A percentile compares a stretch with the other conserved stretches of the same genome.
Conservation (phyloP, 1,139 yeast genomes). For the Taiozyma sp. region DNA sequence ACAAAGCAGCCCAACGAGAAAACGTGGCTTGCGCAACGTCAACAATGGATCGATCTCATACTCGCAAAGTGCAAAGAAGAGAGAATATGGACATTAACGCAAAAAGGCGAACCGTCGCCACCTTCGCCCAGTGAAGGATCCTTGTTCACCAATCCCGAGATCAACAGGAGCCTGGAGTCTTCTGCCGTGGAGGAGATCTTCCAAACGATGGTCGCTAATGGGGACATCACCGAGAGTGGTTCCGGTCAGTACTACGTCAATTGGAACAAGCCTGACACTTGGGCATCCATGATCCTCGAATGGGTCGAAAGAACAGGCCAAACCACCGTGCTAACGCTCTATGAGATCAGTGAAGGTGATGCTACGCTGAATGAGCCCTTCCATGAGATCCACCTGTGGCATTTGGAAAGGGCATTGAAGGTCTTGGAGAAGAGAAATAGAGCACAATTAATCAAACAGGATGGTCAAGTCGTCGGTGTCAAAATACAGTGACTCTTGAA, state of each 20-base stretch:
- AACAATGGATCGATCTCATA: conserved; percentile 51
- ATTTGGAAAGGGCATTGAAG: conserved; percentile 52
- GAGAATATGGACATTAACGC: conserved; percentile 44
- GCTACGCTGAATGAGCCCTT: conserved; percentile 51
- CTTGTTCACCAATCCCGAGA: conserved; percentile 25
- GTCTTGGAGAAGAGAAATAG: conserved; percentile 60
- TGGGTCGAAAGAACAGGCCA: conserved; percentile 79
- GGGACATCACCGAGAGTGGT: conserved; percentile 7
- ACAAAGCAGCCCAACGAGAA: conserved; percentile 84
- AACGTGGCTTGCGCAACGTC: conserved; percentile 65
- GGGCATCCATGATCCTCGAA: conserved; percentile 59
- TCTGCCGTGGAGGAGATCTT: conserved; percentile 54
- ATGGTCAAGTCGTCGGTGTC: conserved; percentile 60
- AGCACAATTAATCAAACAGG: conserved; percentile 60
- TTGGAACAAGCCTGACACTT: conserved; percentile 70
- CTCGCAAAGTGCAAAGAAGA: conserved; percentile 55
- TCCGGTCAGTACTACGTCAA: conserved; percentile 41
- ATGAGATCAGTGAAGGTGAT: conserved; percentile 70
- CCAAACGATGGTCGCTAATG: conserved; percentile 14
- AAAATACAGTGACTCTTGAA: conserved; percentile 34
- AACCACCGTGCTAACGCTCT: conserved; percentile 68
- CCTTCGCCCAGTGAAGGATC: conserved; percentile 26
- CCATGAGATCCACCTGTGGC: conserved; percentile 51
- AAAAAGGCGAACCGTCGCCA: conserved; percentile 28
- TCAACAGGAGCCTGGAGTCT: conserved; percentile 40